Evolutionary conservation across 805 yeast species (phyloP).

Genomic region (Candida rishiriensis): DNA sequence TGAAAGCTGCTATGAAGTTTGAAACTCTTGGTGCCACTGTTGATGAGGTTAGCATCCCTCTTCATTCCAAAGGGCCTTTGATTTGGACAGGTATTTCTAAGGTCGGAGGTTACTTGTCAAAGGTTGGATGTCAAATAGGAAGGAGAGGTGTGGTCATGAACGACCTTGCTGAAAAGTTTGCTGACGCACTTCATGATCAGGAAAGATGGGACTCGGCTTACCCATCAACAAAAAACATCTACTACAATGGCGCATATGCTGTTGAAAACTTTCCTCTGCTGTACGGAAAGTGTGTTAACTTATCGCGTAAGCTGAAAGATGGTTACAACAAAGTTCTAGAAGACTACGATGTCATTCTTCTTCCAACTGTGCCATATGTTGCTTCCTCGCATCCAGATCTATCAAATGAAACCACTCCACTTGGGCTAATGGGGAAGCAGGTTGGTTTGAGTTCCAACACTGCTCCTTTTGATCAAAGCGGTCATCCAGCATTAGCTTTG

Average conservation of each 20-base stretch:
- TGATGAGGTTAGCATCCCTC: constrained; percentile 31
- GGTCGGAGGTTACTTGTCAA: constrained; percentile 18
- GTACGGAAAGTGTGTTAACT: constrained; percentile 30
- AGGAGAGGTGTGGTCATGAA: constrained; percentile 15
- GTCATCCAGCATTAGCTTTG: constrained; percentile 34
- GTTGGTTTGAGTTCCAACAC: constrained; percentile 33
- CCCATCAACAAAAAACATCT: constrained; percentile 12
- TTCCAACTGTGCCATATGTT: constrained; percentile 29
- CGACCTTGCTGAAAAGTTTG: constrained; percentile 8
- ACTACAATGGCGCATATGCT: constrained; percentile 29
- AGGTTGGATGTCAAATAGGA: constrained; percentile 12
- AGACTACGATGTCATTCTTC: constrained; percentile 28
- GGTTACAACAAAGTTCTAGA: constrained; percentile 28
- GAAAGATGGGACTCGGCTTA: constrained; percentile 9
- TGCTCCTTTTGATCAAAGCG: constrained; percentile 32
- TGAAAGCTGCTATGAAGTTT: constrained; percentile 26
- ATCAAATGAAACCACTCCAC: constrained; percentile 16
- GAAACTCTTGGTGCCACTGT: constrained; percentile 30
- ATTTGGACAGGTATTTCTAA: constrained; percentile 32
- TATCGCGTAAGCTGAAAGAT: constrained; percentile 27
- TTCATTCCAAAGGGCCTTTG: constrained; percentile 32
- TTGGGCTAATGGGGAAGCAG: constrained; percentile 18
- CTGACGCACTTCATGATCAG: constrained; percentile 5
- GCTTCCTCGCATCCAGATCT: constrained; percentile 23
- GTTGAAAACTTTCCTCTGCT: constrained; percentile 28